Conservation (phyloP, 2,329 filamentous ascomycete species). For the Paramyrothecium roridum region DNA sequence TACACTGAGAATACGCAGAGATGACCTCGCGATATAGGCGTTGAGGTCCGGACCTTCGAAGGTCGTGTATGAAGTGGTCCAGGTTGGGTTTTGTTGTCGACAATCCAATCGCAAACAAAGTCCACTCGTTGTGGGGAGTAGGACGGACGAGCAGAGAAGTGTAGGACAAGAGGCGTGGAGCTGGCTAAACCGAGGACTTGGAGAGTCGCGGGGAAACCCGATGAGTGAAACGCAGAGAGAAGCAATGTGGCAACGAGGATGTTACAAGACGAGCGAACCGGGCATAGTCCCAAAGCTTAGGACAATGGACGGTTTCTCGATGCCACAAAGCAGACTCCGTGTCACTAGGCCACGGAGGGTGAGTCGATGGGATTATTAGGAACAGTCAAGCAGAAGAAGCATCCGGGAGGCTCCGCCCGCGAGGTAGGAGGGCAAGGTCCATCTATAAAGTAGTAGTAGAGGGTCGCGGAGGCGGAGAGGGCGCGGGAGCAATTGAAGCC, state of each 20-base stretch:
- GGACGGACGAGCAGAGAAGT: no score
- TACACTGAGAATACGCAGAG: background rate
- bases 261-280: background rate
- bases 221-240: background rate
- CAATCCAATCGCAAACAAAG: background rate
- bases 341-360: background rate
- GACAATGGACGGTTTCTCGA: background rate
- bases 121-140: no score
- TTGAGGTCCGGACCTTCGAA: background rate
- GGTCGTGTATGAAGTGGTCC: background rate
- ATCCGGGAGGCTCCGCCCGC: constrained; percentile 9
- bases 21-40: background rate
- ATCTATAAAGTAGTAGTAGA: constrained; percentile 25
- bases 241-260: background rate
- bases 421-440: constrained; percentile 17
- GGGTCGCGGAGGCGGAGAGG: constrained; percentile 14
- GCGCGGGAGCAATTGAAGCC: background rate
- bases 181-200: background rate
- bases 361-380: background rate
- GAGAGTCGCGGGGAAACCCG: background rate
- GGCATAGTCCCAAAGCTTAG: background rate
- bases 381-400: constrained; percentile 8
- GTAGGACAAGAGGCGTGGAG: no score
- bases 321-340: background rate
- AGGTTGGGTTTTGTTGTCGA: background rate